Conservation (phyloP, 306 rosid species). For the Cotoneaster glaucophyllus region DNA sequence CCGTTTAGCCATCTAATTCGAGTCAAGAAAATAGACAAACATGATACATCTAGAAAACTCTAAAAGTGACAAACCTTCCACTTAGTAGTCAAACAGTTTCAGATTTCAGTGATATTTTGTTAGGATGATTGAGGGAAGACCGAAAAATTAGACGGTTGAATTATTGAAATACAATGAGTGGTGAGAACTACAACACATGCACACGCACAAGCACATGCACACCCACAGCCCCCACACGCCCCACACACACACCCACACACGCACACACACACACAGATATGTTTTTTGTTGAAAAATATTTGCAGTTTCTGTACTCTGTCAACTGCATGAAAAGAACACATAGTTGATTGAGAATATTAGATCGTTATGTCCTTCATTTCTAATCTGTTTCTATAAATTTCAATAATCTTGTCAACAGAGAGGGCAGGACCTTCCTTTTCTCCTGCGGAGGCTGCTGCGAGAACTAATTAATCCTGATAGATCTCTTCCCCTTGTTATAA, state of each 20-base stretch:
- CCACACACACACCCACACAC: neutral
- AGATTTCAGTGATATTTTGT: neutral
- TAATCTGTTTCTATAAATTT: neutral
- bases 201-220: neutral
- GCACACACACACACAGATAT: neutral
- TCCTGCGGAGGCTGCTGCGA: conserved; percentile 53
- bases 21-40: neutral
- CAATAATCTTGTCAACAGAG: conserved; percentile 37
- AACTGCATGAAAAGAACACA: neutral
- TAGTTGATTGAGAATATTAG: neutral
- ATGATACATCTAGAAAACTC: neutral
- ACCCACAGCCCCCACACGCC: too few species aligned
- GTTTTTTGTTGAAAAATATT: neutral
- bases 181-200: neutral
- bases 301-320: neutral
- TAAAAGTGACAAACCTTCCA: neutral
- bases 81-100: neutral
- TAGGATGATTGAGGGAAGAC: neutral
- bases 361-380: neutral
- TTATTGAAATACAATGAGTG: neutral
- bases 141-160: neutral
- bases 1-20: neutral
- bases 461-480: conserved; percentile 66
- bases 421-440: conserved; percentile 75
- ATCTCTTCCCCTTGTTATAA: conserved; percentile 79